A percentile compares a stretch with the other conserved stretches of the same genome.
Conservation (phyloP, 1,284 basidiomycete species). For the Rhodotorula mucilaginosa region DNA sequence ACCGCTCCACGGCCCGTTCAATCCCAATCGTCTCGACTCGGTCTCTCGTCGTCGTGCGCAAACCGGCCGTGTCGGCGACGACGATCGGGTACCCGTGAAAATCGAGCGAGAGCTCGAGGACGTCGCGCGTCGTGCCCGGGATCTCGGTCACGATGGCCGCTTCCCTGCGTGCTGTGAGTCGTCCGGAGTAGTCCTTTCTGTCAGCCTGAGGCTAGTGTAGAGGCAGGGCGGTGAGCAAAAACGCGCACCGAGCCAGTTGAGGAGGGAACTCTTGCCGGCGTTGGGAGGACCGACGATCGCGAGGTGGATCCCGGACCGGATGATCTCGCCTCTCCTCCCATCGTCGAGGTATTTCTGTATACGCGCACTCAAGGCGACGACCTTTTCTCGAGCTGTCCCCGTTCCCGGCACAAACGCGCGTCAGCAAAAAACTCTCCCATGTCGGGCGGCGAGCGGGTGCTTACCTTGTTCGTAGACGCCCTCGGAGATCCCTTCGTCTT, state of each 20-base stretch:
- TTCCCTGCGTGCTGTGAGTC: slow-evolving; percentile 66
- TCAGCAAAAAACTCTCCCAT: background rate
- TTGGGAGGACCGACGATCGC: slow-evolving; percentile 88
- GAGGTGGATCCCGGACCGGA: slow-evolving; percentile 73
- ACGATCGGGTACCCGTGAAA: slow-evolving; percentile 79
- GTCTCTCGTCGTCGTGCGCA: slow-evolving; percentile 64
- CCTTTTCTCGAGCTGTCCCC: slow-evolving; percentile 18
- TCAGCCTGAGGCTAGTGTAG: background rate
- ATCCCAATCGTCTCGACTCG: slow-evolving; percentile 79
- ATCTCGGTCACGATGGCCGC: slow-evolving; percentile 82
- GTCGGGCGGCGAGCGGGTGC: background rate
- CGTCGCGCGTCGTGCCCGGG: slow-evolving; percentile 82
- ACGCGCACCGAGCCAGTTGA: slow-evolving; percentile 72
- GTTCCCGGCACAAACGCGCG: background rate
- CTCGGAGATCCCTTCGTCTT: slow-evolving; percentile 80
- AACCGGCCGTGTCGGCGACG: slow-evolving; percentile 77
- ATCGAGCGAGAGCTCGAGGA: slow-evolving; percentile 76
- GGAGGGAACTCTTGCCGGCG: slow-evolving; percentile 78
- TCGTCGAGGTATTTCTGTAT: slow-evolving; percentile 64
- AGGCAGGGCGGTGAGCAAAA: background rate
- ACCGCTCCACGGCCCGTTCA: slow-evolving; percentile 57
- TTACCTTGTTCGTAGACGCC: slow-evolving; percentile 66
- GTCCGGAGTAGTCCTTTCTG: background rate
- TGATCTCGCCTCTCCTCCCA: slow-evolving; percentile 71
- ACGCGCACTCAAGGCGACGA: slow-evolving; percentile 52